Conservation (phyloP, 106 monocot genomes). For the Vanilla planifolia region DNA sequence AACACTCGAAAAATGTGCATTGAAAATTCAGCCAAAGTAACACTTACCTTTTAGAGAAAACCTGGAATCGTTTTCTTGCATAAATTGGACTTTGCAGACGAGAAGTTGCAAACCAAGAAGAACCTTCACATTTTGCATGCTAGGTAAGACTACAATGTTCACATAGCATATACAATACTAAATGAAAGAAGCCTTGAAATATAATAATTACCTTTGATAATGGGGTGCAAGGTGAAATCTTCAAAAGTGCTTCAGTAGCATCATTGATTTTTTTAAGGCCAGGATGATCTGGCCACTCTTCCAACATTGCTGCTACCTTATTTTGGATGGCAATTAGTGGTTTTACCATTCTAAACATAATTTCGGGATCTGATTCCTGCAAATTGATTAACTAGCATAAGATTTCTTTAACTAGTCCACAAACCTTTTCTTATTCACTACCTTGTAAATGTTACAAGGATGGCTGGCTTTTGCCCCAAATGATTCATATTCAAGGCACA, state of each 20-base stretch:
- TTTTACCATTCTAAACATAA: conserved; percentile 54
- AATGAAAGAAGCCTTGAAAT: neutral
- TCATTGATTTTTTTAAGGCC: conserved; percentile 61
- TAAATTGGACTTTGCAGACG: conserved; percentile 26
- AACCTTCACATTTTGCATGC: conserved; percentile 38
- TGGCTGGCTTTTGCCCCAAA: conserved; percentile 8
- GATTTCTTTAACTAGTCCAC: neutral
- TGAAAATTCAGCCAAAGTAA: neutral
- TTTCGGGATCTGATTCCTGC: conserved; percentile 67
- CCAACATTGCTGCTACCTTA: conserved; percentile 30
- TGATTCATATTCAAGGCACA: conserved; percentile 44
- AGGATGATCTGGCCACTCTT: conserved; percentile 85
- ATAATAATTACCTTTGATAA: conserved; percentile 54
- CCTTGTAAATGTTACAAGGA: conserved; percentile 67
- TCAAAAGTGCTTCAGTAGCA: conserved; percentile 37
- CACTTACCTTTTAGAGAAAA: conserved; percentile 49
- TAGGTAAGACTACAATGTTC: neutral
- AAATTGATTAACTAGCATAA: neutral
- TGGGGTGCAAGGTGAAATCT: conserved; percentile 39
- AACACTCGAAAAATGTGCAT: neutral
- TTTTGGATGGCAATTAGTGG: conserved; percentile 37
- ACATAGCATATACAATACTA: neutral
- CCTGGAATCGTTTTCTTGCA: conserved; percentile 54
- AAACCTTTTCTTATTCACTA: conserved; percentile 5
- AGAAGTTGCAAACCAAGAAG: conserved; percentile 65